Evolutionary conservation across 306 rosid species (phyloP).

Genomic region (Castanea mollissima): DNA sequence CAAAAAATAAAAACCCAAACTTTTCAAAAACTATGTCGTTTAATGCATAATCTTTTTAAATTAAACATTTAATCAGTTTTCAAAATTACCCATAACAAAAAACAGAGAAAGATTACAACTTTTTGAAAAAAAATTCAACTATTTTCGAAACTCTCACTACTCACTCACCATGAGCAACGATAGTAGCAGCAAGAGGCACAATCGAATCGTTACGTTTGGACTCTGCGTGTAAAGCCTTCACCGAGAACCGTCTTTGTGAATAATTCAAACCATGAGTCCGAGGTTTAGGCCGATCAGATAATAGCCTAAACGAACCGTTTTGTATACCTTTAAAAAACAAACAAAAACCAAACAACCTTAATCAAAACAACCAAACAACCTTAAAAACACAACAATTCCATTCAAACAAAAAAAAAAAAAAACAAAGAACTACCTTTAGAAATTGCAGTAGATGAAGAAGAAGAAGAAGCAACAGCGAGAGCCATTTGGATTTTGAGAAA

Average conservation of each 20-base stretch:
- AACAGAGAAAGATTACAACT: no score
- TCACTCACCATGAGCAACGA: slow-evolving; percentile 47
- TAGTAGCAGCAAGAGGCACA: slow-evolving; percentile 48
- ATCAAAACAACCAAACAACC: background rate
- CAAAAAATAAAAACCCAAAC: background rate
- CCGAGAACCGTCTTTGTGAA: slow-evolving; percentile 34
- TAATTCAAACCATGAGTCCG: slow-evolving; percentile 20
- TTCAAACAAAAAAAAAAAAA: background rate
- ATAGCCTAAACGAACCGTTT: slow-evolving; percentile 36
- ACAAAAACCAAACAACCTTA: background rate
- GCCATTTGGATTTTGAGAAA: slow-evolving; percentile 45
- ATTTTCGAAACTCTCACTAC: no score
- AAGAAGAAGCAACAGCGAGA: slow-evolving; percentile 50
- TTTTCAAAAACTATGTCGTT: no score
- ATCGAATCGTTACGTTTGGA: slow-evolving; percentile 46
- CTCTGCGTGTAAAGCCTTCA: slow-evolving; percentile 48
- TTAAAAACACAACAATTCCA: background rate
- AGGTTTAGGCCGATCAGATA: slow-evolving; percentile 25
- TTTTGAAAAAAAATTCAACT: no score
- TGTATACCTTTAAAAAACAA: slow-evolving; percentile 51
- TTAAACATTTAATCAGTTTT: no score
- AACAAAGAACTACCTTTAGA: slow-evolving; percentile 50
- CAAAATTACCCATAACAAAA: no score
- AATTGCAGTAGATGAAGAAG: slow-evolving; percentile 43
- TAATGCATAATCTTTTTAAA: no score